Evolutionary conservation across 352 stramenopile species (phyloP), one percentile per base, ranked within the genome.

Genomic region (Peronospora belbahrii): DNA sequence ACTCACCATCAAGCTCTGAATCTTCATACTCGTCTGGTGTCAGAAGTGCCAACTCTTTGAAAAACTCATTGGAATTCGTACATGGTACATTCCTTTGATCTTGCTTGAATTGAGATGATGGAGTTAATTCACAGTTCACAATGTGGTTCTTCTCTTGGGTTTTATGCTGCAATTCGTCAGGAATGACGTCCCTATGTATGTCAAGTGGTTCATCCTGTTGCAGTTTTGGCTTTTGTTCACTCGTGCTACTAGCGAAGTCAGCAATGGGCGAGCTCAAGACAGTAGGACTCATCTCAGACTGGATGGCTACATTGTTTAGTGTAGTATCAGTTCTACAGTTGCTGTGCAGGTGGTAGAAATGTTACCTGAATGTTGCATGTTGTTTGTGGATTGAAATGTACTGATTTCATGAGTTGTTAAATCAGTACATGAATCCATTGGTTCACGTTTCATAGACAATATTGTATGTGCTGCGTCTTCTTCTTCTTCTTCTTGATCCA

Each of bases 21-120:
- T 82, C 72, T 48, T 81, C 70, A 38, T 87, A 83, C 8, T 83
- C 61, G 6, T 82, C 59, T 1, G 28, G 46, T 33, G 56, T 65
- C 28, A 69, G 47, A 13, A 40, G 35, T 20, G 39, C 15, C 47
- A 83, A 14, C 2, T 42, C 43, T 9, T 54, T 56, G 2, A 68
- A 17, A 14, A 4, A 6, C 6, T 7, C 28, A 6, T 17, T 24
- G 4, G 55, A 40, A 32, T 44, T 45, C 23, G 20, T 25, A 23
- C 39, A 1, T 5, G 51, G 11, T 13, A 45, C 5, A 8, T 40
- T 34, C 6, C 14, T 45, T 13, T 24, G 31, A n/a, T 6, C 22
- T 11, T 61, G 44, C 25, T 58, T 57, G 8, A 8, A 15, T 41
- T 56, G 50, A 11, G 25, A 19, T 56, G 28, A 34, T 22, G 28